Evolutionary conservation across 495 filamentous ascomycete species (phyloP).

Genomic region (Aspergillus ellipticus): DNA sequence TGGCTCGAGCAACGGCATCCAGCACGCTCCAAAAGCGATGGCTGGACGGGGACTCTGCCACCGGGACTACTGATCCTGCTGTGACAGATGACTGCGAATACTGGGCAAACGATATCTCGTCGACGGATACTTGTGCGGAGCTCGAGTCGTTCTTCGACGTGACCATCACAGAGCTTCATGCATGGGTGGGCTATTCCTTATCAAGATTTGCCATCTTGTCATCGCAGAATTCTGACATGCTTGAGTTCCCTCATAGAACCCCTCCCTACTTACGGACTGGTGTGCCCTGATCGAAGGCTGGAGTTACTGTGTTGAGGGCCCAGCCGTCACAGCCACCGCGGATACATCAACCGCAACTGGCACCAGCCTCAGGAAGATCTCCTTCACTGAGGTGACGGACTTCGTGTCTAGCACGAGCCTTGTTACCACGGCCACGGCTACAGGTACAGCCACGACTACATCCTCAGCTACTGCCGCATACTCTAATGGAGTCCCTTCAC

Average conservation of each 20-base stretch:
- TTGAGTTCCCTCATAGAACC: constrained; percentile 4
- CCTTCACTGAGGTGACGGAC: background rate
- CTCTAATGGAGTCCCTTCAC: constrained; percentile 16
- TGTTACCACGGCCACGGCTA: constrained; percentile 5
- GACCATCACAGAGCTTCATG: constrained; percentile 6
- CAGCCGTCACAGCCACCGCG: background rate
- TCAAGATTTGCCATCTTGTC: background rate
- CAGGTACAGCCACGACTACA: constrained; percentile 1
- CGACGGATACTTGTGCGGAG: constrained; percentile 13
- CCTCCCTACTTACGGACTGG: background rate
- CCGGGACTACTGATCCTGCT: constrained; percentile 11
- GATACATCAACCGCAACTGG: background rate
- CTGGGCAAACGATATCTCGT: constrained; percentile 12
- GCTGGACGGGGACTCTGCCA: constrained; percentile 7
- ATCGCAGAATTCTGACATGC: too few species aligned
- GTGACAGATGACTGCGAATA: constrained; percentile 10
- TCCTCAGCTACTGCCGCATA: too few species aligned
- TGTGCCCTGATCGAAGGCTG: constrained; percentile 10
- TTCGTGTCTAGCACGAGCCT: constrained; percentile 1
- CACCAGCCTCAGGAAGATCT: too few species aligned
- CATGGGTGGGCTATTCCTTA: too few species aligned
- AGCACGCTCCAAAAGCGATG: constrained; percentile 7
- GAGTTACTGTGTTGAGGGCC: constrained; percentile 15
- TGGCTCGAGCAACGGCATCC: too few species aligned
- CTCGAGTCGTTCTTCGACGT: constrained; percentile 7